A percentile compares a stretch with the other conserved stretches of the same genome.
phyloP scores from a whole-genome alignment of 2,329 filamentous ascomycete genomes.

The Neofusicoccum kwambonambiense region DNA sequence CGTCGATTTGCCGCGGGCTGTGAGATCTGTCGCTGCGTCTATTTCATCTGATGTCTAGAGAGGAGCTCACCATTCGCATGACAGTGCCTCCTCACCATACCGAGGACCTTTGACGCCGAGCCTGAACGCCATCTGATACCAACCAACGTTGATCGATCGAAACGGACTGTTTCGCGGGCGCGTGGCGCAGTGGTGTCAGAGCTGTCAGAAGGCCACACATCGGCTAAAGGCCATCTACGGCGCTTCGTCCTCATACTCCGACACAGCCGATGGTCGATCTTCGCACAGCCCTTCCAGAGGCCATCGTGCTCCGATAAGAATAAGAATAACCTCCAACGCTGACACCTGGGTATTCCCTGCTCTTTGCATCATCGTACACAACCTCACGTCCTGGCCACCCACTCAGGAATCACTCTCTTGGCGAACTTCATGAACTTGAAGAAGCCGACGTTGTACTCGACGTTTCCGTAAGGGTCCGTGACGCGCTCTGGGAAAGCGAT shows the following conservation, averaged over 20 bases:
- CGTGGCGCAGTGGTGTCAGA: background rate
- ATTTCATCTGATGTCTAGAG: background rate
- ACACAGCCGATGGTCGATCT: background rate
- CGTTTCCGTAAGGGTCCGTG: constrained; percentile 60
- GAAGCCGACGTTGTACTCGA: constrained; percentile 62
- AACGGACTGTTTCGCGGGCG: background rate
- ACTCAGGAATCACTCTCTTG: constrained; percentile 54
- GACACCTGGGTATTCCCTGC: background rate
- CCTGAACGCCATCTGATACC: background rate
- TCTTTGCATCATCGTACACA: background rate
- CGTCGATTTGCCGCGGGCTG: background rate
- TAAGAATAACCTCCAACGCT: background rate
- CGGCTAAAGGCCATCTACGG: background rate
- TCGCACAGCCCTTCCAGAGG: background rate
- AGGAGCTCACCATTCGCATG: background rate
- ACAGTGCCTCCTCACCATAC: background rate
- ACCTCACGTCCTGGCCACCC: constrained; percentile 33
- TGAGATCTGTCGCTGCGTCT: background rate
- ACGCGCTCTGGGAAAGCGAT: constrained; percentile 64
- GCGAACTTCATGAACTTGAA: constrained; percentile 66
- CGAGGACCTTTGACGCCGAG: background rate
- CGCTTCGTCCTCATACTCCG: too few species aligned
- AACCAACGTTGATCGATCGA: background rate
- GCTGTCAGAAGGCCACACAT: background rate
- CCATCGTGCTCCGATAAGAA: background rate